Base-by-base conservation (phyloP, 306 rosid species). In the Prunus mume region DNA sequence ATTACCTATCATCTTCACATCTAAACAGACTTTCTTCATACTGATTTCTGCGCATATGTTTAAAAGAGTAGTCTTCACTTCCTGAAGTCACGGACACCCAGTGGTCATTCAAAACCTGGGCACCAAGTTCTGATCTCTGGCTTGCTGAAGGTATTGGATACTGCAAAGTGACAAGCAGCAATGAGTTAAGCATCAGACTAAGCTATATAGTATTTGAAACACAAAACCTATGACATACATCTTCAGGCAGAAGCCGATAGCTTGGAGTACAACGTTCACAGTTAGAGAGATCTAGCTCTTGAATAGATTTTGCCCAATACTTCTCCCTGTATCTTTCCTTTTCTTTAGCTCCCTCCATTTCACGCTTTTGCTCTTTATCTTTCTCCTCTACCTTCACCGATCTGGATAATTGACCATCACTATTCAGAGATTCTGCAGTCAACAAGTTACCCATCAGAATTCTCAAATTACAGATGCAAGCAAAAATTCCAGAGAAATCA, bases 61-160 rank as follows among this genome's bases (percentile, higher is more conserved):
- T 95, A 79, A 95, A 95, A 83, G 99, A 95, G 86, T 92, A 95
- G 84, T 95, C 99, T 90, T 95, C 99, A 82, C 99, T 92, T 79
- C 99, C 99, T 43, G 99, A 95, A 74, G 99, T 95, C 80, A 95
- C 99, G 70, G 99, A 95, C 55, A 95, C 99, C 99, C 99, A 95
- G 55, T 87, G 90, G 80, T 95, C 99, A 82, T 96, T 96, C 90
- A 96, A 83, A 15, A 96, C 97, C 81, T 88, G 96, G 66, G 89
- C 89, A 71, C 97, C 97, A 83, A 91, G 90, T 65, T 88, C 93
- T 74, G 98, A 84, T 85, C 98, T 91, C 87, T 96, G 98, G 84
- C 97, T 92, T 50, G 88, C 99, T 4, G 64, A 68, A 72, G 97
- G 96, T 81, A 90, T 88, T 65, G 99, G 98, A 88, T 96, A 96